Evolutionary conservation across 163 green algal species (phyloP).

Genomic region (Scenedesmus sp.): DNA sequence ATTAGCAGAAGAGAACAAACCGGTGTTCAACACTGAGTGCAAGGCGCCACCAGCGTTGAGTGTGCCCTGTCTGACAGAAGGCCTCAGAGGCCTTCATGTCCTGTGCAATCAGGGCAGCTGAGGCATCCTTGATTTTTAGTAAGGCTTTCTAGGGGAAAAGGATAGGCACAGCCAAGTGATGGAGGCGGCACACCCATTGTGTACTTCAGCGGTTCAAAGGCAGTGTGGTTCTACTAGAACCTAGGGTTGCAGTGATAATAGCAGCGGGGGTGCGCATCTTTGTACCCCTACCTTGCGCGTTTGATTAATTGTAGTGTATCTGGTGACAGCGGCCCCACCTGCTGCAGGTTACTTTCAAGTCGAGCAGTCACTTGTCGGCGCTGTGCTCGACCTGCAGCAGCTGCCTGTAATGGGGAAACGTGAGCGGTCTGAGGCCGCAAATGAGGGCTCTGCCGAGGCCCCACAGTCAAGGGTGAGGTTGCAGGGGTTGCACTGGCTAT

Average conservation of each 20-base stretch:
- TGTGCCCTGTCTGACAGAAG: no score
- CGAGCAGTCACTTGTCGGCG: slow-evolving; percentile 1
- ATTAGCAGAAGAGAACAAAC: no score
- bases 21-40: no score
- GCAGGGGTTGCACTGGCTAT: neutral
- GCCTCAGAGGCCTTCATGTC: no score
- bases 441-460: neutral
- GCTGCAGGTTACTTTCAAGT: neutral
- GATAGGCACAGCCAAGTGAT: no score
- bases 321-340: neutral
- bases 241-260: neutral
- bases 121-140: no score
- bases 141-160: no score
- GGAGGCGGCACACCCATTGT: no score
- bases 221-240: neutral
- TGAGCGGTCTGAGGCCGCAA: neutral
- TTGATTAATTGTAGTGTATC: no score
- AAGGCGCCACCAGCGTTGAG: no score
- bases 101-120: no score
- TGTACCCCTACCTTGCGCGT: neutral
- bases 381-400: neutral
- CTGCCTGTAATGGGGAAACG: slow-evolving; percentile 26
- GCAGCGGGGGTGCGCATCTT: neutral
- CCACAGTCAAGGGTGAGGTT: slow-evolving; percentile 17
- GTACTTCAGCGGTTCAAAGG: no score